These are phyloP conservation scores for Akanthomyces dipterigenus DNA, from an alignment of 2,329 filamentous ascomycete genomes.

Conservation along the genomic window DNA sequence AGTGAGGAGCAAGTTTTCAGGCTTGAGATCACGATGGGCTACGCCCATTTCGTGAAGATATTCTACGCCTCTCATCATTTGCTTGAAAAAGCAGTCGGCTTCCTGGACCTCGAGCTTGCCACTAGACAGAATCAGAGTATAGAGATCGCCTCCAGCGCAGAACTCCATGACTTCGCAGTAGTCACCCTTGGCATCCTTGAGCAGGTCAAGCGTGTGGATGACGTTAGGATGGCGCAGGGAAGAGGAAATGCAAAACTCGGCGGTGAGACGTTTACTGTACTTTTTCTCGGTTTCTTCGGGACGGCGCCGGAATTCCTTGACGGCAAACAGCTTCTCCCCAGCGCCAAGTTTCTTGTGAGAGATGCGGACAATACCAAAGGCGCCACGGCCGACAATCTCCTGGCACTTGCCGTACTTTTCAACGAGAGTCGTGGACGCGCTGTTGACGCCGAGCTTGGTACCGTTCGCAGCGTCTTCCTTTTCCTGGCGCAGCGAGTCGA, in stretches of 20 bases:
- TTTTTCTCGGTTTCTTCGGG: slow-evolving; percentile 95
- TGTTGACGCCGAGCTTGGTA: slow-evolving; percentile 68
- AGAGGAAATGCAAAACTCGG: slow-evolving; percentile 97
- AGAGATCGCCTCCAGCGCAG: slow-evolving; percentile 91
- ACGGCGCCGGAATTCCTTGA: slow-evolving; percentile 94
- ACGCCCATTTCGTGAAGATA: slow-evolving; percentile 99
- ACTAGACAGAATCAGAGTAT: slow-evolving; percentile 84
- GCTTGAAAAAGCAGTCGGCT: slow-evolving; percentile 98
- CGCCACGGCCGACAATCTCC: slow-evolving; percentile 90
- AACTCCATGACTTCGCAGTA: slow-evolving; percentile 99
- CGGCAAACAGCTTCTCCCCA: slow-evolving; percentile 87
- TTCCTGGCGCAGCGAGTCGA: slow-evolving; percentile 85
- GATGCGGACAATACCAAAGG: slow-evolving; percentile 95
- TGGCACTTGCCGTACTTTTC: slow-evolving; percentile 99
- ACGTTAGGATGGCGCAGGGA: slow-evolving; percentile 95
- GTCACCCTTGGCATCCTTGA: slow-evolving; percentile 93
- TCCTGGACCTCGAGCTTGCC: slow-evolving; percentile 88
- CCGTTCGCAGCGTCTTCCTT: slow-evolving; percentile 80
- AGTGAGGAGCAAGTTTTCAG: slow-evolving; percentile 90
- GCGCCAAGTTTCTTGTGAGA: slow-evolving; percentile 90
- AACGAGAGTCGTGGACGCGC: slow-evolving; percentile 65
- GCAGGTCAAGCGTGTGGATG: slow-evolving; percentile 91
- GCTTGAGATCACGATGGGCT: slow-evolving; percentile 92
- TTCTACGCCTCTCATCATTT: slow-evolving; percentile 97
- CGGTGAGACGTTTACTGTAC: slow-evolving; percentile 94